phyloP scores from a whole-genome alignment of 768 basidiomycete genomes.

The Suillus decipiens region DNA sequence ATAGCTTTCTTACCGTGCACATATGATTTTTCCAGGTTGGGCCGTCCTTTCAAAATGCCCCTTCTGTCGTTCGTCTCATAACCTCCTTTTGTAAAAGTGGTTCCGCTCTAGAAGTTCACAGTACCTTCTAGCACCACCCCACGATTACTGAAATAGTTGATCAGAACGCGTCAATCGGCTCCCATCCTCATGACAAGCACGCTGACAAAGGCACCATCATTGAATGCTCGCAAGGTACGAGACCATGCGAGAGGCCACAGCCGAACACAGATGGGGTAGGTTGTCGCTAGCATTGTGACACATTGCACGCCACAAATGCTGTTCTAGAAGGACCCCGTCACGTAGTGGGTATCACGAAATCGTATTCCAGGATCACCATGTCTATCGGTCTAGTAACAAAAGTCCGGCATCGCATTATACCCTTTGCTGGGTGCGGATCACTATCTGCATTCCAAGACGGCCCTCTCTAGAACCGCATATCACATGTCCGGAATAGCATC shows the following conservation, averaged over 20 bases:
- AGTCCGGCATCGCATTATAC: neutral
- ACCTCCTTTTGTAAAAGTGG: too few relatives aligned
- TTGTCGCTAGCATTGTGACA: neutral
- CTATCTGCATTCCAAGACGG: neutral
- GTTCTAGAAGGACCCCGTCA: neutral
- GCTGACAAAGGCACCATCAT: neutral
- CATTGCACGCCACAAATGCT: neutral
- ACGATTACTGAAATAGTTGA: neutral
- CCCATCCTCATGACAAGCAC: neutral
- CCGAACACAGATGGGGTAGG: neutral
- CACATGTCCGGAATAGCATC: neutral
- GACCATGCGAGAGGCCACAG: neutral
- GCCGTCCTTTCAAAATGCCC: too few relatives aligned
- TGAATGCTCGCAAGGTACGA: neutral
- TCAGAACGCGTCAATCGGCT: neutral
- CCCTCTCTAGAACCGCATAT: neutral
- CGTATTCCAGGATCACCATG: neutral
- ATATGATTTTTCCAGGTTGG: too few relatives aligned
- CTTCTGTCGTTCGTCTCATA: too few relatives aligned
- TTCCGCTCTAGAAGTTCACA: neutral
- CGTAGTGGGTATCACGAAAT: neutral
- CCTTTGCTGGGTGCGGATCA: neutral
- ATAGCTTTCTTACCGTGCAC: too few relatives aligned
- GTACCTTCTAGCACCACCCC: neutral
- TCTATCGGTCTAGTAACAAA: neutral